Evolutionary conservation across 345 rosid species (phyloP), one percentile per base, ranked within the genome.

Genomic region (Combretum micranthum): DNA sequence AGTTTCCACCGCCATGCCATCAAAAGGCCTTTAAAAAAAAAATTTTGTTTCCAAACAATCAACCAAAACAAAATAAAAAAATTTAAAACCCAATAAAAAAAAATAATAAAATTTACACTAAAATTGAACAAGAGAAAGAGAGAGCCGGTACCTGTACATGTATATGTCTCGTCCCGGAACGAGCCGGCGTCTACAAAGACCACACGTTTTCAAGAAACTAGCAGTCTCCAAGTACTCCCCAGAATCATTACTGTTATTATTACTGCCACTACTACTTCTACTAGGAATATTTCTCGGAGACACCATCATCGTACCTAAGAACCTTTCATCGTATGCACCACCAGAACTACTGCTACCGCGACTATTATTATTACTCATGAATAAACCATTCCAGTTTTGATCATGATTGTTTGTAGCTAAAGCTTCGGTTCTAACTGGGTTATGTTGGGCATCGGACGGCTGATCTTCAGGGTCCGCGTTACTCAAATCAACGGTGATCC

Each of bases 81-180:
- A 25, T 25, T 2, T 5, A 25, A 25, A 5, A 25, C 2, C 5
- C 26, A 25, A 25, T 2, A 25, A 25, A 25, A 25, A 25, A 5
- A 25, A 25, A 25, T 45, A 2, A 2, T n/a, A 45, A 45, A 42
- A 12, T 17, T 8, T 15, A 49, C 1, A 42, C 19, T 4, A 48
- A 1, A 1, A 42, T 8, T 3, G 21, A 10, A 44, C 46, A 14
- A 15, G 16, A 20, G 37, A 15, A n/a, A 55, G 21, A 20, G 13
- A 2, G 23, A 53, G 14, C 4, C 23, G 56, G 17, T 73, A 90
- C 97, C 87, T 84, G 58, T 90, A 90, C 95, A 90, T 90, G 69
- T 84, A 90, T 53, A 90, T 83, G 62, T 90, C 97, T 42, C 80
- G 83, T n/a, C 78, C 77, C 16, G 84, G 79, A 70, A 78, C 77